Base-by-base conservation (phyloP, 345 rosid species). In the Alliaria petiolata region DNA sequence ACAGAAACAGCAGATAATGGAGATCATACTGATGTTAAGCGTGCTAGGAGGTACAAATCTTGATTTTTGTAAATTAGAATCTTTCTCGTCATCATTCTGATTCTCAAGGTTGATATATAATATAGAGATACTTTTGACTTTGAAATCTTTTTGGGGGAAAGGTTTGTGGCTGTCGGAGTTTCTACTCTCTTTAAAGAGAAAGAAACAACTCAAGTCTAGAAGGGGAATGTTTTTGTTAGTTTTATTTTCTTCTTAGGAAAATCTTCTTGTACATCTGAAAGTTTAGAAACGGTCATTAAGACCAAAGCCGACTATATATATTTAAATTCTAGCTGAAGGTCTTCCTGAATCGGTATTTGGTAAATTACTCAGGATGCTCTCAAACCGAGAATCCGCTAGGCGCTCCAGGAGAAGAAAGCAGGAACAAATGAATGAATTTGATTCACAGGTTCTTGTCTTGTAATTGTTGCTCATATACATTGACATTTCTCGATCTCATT, bases 331-430 rank as follows among this genome's bases (percentile, higher is more conserved):
- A n/a, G 31, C 20, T 4, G 2, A 33, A 51, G 62, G 38, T 34
- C 31, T 33, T 62, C 42, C 25, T 60, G 42, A 50, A 62, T 42
- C 28, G 35, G 13, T 35, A 6, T 33, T 6, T 54, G 38, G 59
- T 76, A 25, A n/a, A 68, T 36, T 31, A 15, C 22, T 19, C 78
- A 95, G 99, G 91, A 95, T 89, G 98, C 86, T 73, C 80, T 95
- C 99, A 65, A 95, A 95, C 87, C 88, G 97, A 69, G 98, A 95
- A 84, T 95, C 99, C 4, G 98, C 98, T 35, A 88, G 98, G 80
- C 99, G 97, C 17, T 95, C 97, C 49, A 85, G 99, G 83, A 83
- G 86, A 80, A 88, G 97, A 79, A 95, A 91, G 79, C 96, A 91
- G 70, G 97, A 80, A 40, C 98, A 92, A 56, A 55, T 92, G 85